Base-by-base conservation (phyloP, 495 filamentous ascomycete genomes). In the Mycothermus thermophilus region DNA sequence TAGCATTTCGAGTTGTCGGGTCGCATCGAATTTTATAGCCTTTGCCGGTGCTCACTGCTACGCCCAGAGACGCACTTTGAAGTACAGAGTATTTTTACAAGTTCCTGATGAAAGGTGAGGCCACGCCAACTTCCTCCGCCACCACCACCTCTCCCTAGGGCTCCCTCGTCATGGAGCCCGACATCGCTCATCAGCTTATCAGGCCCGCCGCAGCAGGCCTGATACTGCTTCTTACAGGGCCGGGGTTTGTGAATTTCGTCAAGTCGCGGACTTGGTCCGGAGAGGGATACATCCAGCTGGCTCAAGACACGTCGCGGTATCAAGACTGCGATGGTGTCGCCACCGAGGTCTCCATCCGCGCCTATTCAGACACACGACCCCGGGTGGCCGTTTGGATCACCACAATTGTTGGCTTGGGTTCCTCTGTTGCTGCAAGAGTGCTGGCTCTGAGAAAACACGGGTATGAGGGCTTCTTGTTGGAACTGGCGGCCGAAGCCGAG, bases 301-400 rank as follows among this genome's bases (percentile, higher is more conserved):
- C 27, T 21, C 26, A 19, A 16, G 32, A 37, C 27, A 9, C 25
- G n/a, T 40, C 27, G 15, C 13, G 27, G 5, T 75, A 74, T 37
- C 45, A 67, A 48, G 72, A 75, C 40, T 45, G 57, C 36, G 72
- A 75, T 51, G 72, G 71, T 27, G 41, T 45, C 23, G 64, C 71
- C 17, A 73, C 68, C 4, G 55, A 59, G 38, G 56, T 67, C 42
- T 66, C 67, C 1, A 51, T 60, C 30, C 54, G 52, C 4, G 46
- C 38, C 13, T 74, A 55, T 38, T 61, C 60, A 4, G 55, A 57
- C 15, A 50, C 44, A 11, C 37, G 54, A 4, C 59, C 63, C 18
- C 64, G 54, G 32, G 33, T 52, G 17, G 15, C 60, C 5, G 36
- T 64, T 17, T 37, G 54, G 13, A 22, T 62, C 12, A 48, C 43